These are phyloP conservation scores for Westerdykella aurantiaca DNA, from an alignment of 2,329 filamentous ascomycete genomes.

Conservation along the genomic window DNA sequence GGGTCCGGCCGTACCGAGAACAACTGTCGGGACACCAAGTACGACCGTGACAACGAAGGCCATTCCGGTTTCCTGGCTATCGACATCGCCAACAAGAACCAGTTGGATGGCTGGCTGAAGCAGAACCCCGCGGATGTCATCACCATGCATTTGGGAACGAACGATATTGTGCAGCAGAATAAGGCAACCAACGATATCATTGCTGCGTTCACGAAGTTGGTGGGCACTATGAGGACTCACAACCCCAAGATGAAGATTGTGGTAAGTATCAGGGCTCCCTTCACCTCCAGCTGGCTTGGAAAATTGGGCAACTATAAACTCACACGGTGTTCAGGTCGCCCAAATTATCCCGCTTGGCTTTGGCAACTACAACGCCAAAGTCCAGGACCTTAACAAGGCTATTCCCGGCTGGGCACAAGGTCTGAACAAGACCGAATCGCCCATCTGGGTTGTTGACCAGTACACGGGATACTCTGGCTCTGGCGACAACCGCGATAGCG, in stretches of 20 bases:
- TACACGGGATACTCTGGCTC: slow-evolving; percentile 35
- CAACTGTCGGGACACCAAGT: slow-evolving; percentile 35
- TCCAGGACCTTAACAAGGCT: slow-evolving; percentile 37
- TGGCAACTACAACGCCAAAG: slow-evolving; percentile 33
- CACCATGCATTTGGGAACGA: slow-evolving; percentile 45
- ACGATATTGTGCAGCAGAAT: slow-evolving; percentile 40
- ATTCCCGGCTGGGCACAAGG: slow-evolving; percentile 38
- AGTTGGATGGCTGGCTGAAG: slow-evolving; percentile 42
- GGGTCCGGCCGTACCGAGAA: slow-evolving; percentile 26
- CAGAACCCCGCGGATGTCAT: slow-evolving; percentile 42
- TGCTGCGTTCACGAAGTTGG: slow-evolving; percentile 38
- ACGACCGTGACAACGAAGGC: slow-evolving; percentile 43
- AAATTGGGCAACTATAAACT: background rate
- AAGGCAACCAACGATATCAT: slow-evolving; percentile 37
- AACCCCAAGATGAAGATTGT: slow-evolving; percentile 43
- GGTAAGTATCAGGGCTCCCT: slow-evolving; percentile 22
- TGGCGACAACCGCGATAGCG: slow-evolving; percentile 35
- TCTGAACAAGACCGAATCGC: slow-evolving; percentile 36
- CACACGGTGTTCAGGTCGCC: slow-evolving; percentile 28
- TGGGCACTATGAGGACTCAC: slow-evolving; percentile 36
- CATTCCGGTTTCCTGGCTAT: slow-evolving; percentile 43
- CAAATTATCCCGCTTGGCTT: slow-evolving; percentile 37
- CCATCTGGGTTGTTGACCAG: slow-evolving; percentile 42
- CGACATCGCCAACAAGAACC: slow-evolving; percentile 40
- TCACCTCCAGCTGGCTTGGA: background rate